These are phyloP conservation scores for Aspergillus floridensis DNA, from an alignment of 2,329 filamentous ascomycete genomes.

Conservation along the genomic window DNA sequence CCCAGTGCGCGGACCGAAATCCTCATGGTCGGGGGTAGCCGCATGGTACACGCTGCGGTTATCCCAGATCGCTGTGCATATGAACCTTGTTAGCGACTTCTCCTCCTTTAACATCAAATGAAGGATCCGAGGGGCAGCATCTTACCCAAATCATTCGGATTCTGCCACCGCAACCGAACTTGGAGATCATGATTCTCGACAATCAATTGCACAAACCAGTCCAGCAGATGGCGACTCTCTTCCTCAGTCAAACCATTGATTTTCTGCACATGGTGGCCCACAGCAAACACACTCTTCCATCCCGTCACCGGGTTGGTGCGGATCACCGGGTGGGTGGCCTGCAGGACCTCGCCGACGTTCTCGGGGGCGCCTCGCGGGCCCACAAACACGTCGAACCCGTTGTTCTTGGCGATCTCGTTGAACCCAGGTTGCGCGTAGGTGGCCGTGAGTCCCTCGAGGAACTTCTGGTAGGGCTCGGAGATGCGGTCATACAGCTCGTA, in stretches of 20 bases:
- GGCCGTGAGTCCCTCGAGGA: constrained; percentile 59
- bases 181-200: constrained; percentile 45
- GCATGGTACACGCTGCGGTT: constrained; percentile 50
- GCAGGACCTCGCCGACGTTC: constrained; percentile 54
- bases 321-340: constrained; percentile 44
- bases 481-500: constrained; percentile 67
- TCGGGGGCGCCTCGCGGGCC: constrained; percentile 52
- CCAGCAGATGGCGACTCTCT: constrained; percentile 34
- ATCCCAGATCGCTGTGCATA: too few relatives aligned
- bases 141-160: constrained; percentile 44
- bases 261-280: constrained; percentile 30
- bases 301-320: constrained; percentile 54
- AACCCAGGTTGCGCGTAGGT: constrained; percentile 54
- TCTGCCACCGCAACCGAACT: constrained; percentile 38
- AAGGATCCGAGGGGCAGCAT: neutral
- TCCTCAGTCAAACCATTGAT: constrained; percentile 34
- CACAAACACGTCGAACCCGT: constrained; percentile 35
- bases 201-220: constrained; percentile 38
- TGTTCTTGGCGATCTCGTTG: constrained; percentile 44
- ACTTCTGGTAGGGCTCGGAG: constrained; percentile 54
- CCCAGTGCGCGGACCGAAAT: constrained; percentile 49
- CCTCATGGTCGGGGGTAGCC: constrained; percentile 53
- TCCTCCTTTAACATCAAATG: too few relatives aligned
- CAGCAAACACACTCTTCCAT: constrained; percentile 40
- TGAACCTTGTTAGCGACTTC: too few relatives aligned